These are phyloP conservation scores for Chytriomyces sp. DNA, from an alignment of 192 early-diverging fungal species.

Conservation along the genomic window DNA sequence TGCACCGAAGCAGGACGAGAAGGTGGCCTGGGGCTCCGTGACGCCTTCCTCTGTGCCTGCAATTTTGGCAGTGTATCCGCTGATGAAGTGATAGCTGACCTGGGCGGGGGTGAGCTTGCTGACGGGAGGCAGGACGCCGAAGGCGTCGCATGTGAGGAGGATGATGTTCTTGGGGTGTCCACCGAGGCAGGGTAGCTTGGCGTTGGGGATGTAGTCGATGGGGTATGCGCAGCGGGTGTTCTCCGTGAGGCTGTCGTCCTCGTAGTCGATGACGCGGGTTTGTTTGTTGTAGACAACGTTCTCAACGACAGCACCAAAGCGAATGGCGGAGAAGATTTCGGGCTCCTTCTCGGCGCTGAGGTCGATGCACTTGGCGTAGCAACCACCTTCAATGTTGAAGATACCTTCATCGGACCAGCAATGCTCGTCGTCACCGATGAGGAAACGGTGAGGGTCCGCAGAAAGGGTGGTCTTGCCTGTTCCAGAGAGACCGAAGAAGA, in stretches of 20 bases:
- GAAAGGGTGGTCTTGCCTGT: slow-evolving; percentile 98
- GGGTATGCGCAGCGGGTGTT: slow-evolving; percentile 98
- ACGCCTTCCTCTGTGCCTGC: slow-evolving; percentile 96
- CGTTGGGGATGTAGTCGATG: slow-evolving; percentile 84
- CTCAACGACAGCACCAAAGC: slow-evolving; percentile 90
- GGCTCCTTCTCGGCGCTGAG: slow-evolving; percentile 96
- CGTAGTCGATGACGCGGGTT: slow-evolving; percentile 80
- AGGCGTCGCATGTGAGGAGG: slow-evolving; percentile 94
- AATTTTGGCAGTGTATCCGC: slow-evolving; percentile 97
- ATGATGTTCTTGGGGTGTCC: slow-evolving; percentile 94
- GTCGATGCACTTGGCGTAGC: slow-evolving; percentile 98
- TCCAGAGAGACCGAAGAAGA: slow-evolving; percentile 98
- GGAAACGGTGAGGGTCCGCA: slow-evolving; percentile 86
- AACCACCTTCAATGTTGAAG: slow-evolving; percentile 99
- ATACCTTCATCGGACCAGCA: slow-evolving; percentile 97
- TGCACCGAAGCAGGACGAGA: slow-evolving; percentile 76
- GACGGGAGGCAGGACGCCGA: slow-evolving; percentile 90
- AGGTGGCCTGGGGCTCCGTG: slow-evolving; percentile 88
- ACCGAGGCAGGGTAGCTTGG: slow-evolving; percentile 89
- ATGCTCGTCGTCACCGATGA: slow-evolving; percentile 99
- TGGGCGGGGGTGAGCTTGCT: slow-evolving; percentile 84
- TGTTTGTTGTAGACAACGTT: slow-evolving; percentile 85
- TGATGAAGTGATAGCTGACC: slow-evolving; percentile 97
- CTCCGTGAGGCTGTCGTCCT: slow-evolving; percentile 80
- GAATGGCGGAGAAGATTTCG: slow-evolving; percentile 96